Conservation (phyloP, 495 filamentous ascomycete genomes). For the Penicillium pancosmium region DNA sequence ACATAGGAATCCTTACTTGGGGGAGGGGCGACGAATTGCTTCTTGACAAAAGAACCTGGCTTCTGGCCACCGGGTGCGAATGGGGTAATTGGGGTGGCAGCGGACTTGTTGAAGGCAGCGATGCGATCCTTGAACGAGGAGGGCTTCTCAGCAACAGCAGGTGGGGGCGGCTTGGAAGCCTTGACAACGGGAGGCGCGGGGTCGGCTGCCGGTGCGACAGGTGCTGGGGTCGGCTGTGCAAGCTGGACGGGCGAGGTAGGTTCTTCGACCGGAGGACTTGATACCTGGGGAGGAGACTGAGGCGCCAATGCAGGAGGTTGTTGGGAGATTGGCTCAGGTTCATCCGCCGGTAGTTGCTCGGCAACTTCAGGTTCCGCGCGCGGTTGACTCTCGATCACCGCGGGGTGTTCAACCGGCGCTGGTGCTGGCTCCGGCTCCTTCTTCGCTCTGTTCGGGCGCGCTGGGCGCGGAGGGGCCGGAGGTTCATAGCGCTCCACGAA, state of each 20-base stretch:
- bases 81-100: constrained; percentile 81
- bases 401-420: constrained; percentile 38
- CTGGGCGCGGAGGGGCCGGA: constrained; percentile 82
- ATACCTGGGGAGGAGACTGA: constrained; percentile 27
- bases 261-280: constrained; percentile 25
- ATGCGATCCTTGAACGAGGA: constrained; percentile 90
- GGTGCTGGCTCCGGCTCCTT: constrained; percentile 61
- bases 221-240: constrained; percentile 19
- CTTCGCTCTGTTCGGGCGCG: constrained; percentile 69
- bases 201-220: constrained; percentile 22
- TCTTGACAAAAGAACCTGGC: constrained; percentile 81
- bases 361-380: constrained; percentile 45
- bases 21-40: constrained; percentile 96
- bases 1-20: constrained; percentile 93
- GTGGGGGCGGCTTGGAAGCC: constrained; percentile 50
- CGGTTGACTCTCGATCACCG: constrained; percentile 32
- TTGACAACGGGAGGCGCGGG: constrained; percentile 50
- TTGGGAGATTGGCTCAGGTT: constrained; percentile 40
- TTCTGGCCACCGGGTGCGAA: constrained; percentile 74
- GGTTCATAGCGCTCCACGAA: constrained; percentile 97
- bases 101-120: constrained; percentile 91
- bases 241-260: constrained; percentile 34
- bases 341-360: constrained; percentile 27
- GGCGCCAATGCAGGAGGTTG: constrained; percentile 44
- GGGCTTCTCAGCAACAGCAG: constrained; percentile 79